Conservation (phyloP, 768 basidiomycete species). For the Paxillus rubicundulus region DNA sequence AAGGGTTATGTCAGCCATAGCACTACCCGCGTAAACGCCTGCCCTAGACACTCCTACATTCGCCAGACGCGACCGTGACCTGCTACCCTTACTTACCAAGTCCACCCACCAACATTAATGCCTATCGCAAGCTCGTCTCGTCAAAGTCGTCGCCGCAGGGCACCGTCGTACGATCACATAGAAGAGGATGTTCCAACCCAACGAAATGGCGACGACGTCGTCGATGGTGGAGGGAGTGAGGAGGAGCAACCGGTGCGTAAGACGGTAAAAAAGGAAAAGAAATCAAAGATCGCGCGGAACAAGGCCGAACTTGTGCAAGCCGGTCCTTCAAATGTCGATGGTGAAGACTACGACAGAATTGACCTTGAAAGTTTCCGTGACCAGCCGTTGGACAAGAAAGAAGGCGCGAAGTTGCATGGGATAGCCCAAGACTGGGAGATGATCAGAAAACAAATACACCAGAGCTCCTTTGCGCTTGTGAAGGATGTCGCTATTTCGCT, state of each 20-base stretch:
- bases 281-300: conserved; percentile 25
- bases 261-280: conserved; percentile 32
- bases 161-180: conserved; percentile 54
- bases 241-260: conserved; percentile 39
- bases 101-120: conserved; percentile 19
- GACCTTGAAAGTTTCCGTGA: conserved; percentile 61
- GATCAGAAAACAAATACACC: conserved; percentile 49
- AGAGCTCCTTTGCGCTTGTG: conserved; percentile 43
- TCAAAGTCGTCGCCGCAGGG: conserved; percentile 39
- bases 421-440: conserved; percentile 61
- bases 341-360: conserved; percentile 50
- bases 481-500: conserved; percentile 54
- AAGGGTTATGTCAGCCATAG: conserved; percentile 9
- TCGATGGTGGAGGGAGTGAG: conserved; percentile 30
- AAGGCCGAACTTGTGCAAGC: conserved; percentile 15
- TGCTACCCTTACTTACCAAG: neutral
- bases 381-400: conserved; percentile 60
- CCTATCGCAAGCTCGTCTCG: conserved; percentile 38
- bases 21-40: conserved; percentile 23
- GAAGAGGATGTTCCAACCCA: conserved; percentile 50
- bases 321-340: conserved; percentile 26
- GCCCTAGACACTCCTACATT: conserved; percentile 25
- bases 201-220: conserved; percentile 42
- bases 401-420: conserved; percentile 52
- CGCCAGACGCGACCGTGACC: conserved; percentile 18